These are phyloP conservation scores for Ichthyophthirius multifiliis DNA, from an alignment of 169 alveolate species.

Conservation along the genomic window DNA sequence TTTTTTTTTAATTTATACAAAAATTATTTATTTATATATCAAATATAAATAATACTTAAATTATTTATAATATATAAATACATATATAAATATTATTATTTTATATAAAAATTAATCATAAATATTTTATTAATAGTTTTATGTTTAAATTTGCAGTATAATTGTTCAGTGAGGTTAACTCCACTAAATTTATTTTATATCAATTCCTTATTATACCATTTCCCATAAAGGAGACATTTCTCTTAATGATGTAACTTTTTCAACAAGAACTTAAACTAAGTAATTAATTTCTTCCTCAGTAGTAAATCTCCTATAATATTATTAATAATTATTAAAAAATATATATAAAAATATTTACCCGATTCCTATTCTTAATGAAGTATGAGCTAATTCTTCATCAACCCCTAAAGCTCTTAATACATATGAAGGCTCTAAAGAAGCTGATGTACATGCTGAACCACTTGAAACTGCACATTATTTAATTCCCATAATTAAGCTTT, in stretches of 20 bases:
- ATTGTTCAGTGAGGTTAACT: constrained; percentile 48
- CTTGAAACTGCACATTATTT: constrained; percentile 86
- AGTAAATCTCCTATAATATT: constrained; percentile 85
- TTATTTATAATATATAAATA: too few relatives aligned
- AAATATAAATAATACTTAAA: too few relatives aligned
- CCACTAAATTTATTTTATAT: constrained; percentile 52
- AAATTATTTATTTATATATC: too few relatives aligned
- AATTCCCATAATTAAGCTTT: constrained; percentile 88
- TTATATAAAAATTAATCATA: too few relatives aligned
- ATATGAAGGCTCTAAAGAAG: constrained; percentile 84
- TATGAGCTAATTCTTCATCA: constrained; percentile 96
- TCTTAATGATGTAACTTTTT: constrained; percentile 83
- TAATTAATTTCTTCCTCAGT: constrained; percentile 92
- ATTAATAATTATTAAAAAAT: background rate
- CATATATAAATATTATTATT: too few relatives aligned
- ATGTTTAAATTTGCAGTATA: too few relatives aligned
- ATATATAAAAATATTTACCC: constrained; percentile 60
- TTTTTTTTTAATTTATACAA: too few relatives aligned
- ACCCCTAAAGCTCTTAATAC: constrained; percentile 96
- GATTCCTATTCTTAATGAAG: constrained; percentile 96
- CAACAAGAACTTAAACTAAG: constrained; percentile 73
- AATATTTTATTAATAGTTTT: too few relatives aligned
- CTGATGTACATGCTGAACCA: constrained; percentile 83
- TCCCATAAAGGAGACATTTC: constrained; percentile 93
- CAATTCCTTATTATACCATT: constrained; percentile 81